Evolutionary conservation across 768 basidiomycete species (phyloP), one percentile per base, ranked within the genome.

Genomic region (Nidularia pulvinata): DNA sequence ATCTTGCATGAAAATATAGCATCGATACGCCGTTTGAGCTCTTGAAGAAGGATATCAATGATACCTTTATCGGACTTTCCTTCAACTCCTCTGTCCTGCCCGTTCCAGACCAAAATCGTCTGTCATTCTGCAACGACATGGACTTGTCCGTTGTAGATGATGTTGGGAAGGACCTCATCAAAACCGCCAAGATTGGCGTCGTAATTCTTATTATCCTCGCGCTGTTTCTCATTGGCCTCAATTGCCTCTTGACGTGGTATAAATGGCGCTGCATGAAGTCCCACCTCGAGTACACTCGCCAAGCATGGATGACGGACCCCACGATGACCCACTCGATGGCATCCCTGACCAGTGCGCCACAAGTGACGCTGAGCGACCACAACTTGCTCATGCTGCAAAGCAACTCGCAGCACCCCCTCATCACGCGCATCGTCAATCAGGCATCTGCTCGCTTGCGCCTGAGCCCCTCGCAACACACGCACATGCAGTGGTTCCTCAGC

Each of bases 91-190:
- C 85, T 7, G 67, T 83, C 7, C 80, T 97, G 22, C 91, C 95
- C 9, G 79, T 95, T 7, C 95, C 95, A 0, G 75, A 77, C 37
- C 80, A 83, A 62, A 85, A 84, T 57, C 74, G 75, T 0, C 71
- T 96, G 52, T 67, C 82, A 6, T 91, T 98, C 65, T 99, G 96
- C 70, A 68, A 72, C 45, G 73, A 83, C 49, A 74, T 97, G 54
- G 93, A 98, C 70, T 84, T 87, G 2, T 88, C 88, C 3, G 81
- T 95, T 55, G 80, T 99, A 34, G 95, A 98, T 68, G 84, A 93
- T 60, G 82, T 97, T 43, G 89, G 88, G 4, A 74, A 73, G 7
- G 91, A 91, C 61, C 76, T 99, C n/a, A 73, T 90, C 60, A 84
- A 86, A 69, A 79, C 89, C 34, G 83, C 90, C 13, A 89, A 87